Evolutionary conservation across 2,329 filamentous ascomycete genomes (phyloP), one percentile per base, ranked within the genome.

Genomic region (Phymatotrichopsis omnivora): DNA sequence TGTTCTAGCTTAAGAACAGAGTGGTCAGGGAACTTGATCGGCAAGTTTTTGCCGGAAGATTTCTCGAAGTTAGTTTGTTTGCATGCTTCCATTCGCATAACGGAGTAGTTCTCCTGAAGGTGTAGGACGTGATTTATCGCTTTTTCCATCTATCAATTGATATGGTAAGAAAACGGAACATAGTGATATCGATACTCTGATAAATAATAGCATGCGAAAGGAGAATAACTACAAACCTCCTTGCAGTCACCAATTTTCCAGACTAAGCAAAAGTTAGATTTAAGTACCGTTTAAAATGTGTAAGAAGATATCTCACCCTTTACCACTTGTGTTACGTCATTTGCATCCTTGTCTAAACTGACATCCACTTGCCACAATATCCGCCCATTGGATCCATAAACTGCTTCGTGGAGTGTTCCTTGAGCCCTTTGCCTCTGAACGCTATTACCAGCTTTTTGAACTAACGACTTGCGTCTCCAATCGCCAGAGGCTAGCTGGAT

Each of bases 321-420:
- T 19, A 51, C 32, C 3, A 48, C 31, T 20, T 51, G 48, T 6
- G n/a, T n/a, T n/a, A 22, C 39, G 12, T 44, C 32, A 5, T 40
- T 7, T 7, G 31, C 16, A 11, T 19, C 20, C 7, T 31, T 48
- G 24, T 51, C 48, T n/a, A 44, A 48, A 7, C 29, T 45, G 35
- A 36, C 16, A 16, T 48, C 48, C 3, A 48, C 40, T 31, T 51
- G 48, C 48, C 48, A 51, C n/a, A 48, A 25, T 29, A 51, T 48
- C 19, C 38, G 25, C 7, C 8, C 14, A 42, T 35, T 23, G 28
- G 14, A 10, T 19, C 33, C 22, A 12, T 36, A 50, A 14, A 23
- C 32, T 0, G 23, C 32, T n/a, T 43, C 41, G 11, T 28, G 43
- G 16, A 50, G 16, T 2, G 43, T 37, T 2, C 47, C 44, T 3